Percentiles rank a stretch among this genome's conserved stretches.
Conservation (phyloP, 371 early-diverging fungal genomes). For the Actinomucor elegans region DNA sequence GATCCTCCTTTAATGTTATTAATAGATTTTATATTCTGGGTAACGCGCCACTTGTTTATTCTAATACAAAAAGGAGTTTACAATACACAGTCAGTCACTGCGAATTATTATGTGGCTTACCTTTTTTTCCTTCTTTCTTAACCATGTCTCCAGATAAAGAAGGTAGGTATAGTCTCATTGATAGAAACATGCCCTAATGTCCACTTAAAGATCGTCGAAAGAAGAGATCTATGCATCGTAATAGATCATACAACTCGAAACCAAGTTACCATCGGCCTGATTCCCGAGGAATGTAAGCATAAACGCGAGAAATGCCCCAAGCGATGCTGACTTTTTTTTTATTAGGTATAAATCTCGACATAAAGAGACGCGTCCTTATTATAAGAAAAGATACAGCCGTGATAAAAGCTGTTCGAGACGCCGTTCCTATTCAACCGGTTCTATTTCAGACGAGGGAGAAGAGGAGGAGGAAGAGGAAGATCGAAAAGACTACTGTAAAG, state of each 20-base stretch:
- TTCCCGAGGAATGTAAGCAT: constrained; percentile 5
- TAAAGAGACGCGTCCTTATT: not conserved
- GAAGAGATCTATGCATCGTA: constrained; percentile 8
- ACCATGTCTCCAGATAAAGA: constrained; percentile 21
- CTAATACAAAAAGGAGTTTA: too few relatives aligned
- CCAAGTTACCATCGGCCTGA: constrained; percentile 4
- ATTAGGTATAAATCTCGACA: constrained; percentile 1
- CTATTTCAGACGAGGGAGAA: constrained; percentile 12
- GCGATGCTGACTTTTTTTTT: not conserved
- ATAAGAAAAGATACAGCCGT: constrained; percentile 6
- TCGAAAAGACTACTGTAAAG: constrained; percentile 85
- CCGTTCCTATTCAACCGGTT: constrained; percentile 14
- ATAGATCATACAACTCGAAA: constrained; percentile 7
- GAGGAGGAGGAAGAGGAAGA: constrained; percentile 79
- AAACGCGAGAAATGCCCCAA: too few relatives aligned
- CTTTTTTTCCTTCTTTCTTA: not conserved
- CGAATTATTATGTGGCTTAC: constrained; percentile 5
- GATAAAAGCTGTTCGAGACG: constrained; percentile 2
- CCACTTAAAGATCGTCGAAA: constrained; percentile 9
- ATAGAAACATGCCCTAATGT: not conserved
- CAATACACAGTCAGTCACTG: too few relatives aligned
- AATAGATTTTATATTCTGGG: not conserved
- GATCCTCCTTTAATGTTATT: too few relatives aligned
- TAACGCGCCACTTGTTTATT: too few relatives aligned
- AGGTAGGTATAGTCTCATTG: not conserved